These are phyloP conservation scores for Blumeriella jaapii DNA, from an alignment of 2,329 filamentous ascomycete genomes.

Conservation along the genomic window DNA sequence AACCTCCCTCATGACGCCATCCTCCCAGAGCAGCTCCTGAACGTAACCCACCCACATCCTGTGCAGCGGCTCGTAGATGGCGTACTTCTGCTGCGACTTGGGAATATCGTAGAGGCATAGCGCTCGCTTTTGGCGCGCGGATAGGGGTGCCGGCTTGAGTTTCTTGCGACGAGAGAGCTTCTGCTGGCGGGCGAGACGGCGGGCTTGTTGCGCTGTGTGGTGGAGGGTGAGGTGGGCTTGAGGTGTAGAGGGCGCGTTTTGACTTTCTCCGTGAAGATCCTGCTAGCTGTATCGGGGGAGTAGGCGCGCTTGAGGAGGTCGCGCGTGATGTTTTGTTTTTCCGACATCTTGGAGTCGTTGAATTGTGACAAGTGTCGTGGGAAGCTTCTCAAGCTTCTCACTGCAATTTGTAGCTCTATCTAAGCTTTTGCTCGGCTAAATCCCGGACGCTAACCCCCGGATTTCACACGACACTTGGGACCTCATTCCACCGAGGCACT, in stretches of 20 bases:
- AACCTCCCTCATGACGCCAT: constrained; percentile 13
- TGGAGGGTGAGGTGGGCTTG: constrained; percentile 58
- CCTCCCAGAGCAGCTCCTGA: constrained; percentile 56
- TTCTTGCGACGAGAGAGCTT: constrained; percentile 34
- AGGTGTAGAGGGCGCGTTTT: constrained; percentile 72
- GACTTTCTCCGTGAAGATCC: constrained; percentile 74
- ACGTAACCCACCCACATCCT: constrained; percentile 77
- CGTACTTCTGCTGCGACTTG: constrained; percentile 55
- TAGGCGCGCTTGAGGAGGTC: constrained; percentile 68
- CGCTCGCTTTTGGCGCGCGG: constrained; percentile 63
- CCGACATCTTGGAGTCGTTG: constrained; percentile 10
- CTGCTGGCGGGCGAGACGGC: constrained; percentile 22
- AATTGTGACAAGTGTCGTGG: not conserved
- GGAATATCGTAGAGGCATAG: constrained; percentile 67
- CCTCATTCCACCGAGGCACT: not conserved
- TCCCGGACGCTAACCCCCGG: constrained; percentile 7
- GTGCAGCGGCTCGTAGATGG: constrained; percentile 67
- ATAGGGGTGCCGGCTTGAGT: constrained; percentile 55
- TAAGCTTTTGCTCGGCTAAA: no score
- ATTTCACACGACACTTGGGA: constrained; percentile 6
- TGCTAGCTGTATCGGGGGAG: constrained; percentile 55
- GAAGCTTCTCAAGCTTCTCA: constrained; percentile 14
- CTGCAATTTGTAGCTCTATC: no score
- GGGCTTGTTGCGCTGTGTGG: constrained; percentile 19
- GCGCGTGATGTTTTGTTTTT: constrained; percentile 34